Evolutionary conservation across 257 asterid genomes (phyloP), one percentile per base, ranked within the genome.

Genomic region (Echium plantagineum): DNA sequence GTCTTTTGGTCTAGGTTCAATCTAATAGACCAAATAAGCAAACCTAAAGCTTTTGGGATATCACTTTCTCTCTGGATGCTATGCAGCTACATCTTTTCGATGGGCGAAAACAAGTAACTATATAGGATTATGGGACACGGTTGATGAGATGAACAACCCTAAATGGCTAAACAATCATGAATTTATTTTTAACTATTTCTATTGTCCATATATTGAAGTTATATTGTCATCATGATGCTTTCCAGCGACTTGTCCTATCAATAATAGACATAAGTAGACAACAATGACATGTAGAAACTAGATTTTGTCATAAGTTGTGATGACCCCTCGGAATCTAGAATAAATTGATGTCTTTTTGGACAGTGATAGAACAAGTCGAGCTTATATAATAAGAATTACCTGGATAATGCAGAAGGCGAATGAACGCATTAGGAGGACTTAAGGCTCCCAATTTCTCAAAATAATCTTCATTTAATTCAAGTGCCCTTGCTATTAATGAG

Each of bases 371-470:
- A 13, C 21, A 68, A 21, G 3, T 31, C 15, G 46, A 22, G 63
- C 54, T 57, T 42, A 63, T 19, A 19, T 35, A 18, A 63, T 52
- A 16, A 7, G 21, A 21, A 16, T 28, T 58, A 78, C 90, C 86
- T 69, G 86, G 87, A 68, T 83, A 80, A 55, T 69, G 86, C 57
- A 83, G 60, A 59, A 83, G 74, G 62, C 90, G 85, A 31, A 83
- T 82, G 71, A 72, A 69, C 65, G 28, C 72, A 58, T 63, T 30
- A 28, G 83, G 84, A 26, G 69, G 67, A 49, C 64, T 58, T 46
- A 77, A 64, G 38, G 86, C 90, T 53, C 86, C 90, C 20, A 73
- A 60, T 54, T 75, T 71, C 68, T 69, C 59, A 62, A 83, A 83
- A 69, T 75, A 83, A 65, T 66, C 82, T 56, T 83, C 74, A 22